Evolutionary conservation across 2,329 filamentous ascomycete species (phyloP), one percentile per base, ranked within the genome.

Genomic region (Trichophyton equinum): DNA sequence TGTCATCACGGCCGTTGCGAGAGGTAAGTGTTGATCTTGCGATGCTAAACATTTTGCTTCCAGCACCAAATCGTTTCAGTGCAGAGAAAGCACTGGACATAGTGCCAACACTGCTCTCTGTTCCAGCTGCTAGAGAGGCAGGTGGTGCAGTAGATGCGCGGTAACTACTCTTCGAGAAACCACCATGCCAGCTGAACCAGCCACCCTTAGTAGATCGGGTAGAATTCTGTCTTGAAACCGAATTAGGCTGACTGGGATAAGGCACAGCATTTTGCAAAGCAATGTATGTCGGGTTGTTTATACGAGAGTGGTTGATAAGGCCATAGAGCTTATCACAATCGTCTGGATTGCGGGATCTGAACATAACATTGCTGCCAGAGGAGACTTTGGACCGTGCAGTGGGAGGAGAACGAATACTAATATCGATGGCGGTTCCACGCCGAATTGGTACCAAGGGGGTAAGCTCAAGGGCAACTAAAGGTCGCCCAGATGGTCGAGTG

Each of bases 231-330:
- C 76, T 77, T 59, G 81, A 80, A 69, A 83, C 68, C 27, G 69
- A 66, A 6, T 64, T 81, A 75, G 44, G 82, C 75, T 65, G 84
- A 76, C 81, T 68, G 62, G 72, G 79, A 79, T 89, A 77, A 7
- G 40, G 40, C 15, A 44, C 40, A 80, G 95, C 76, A 77, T 88
- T 80, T 79, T 89, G 82, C 78, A 91, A 66, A 73, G 86, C 71
- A 78, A 88, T 91, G 75, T 92, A 96, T 60, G 91, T 92, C 59
- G 90, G 87, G 71, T 97, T 96, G 75, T 96, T 89, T 71, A 96
- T 88, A 56, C 94, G 87, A 20, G 91, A 86, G 63, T 88, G 82
- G 73, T 97, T 95, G 64, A 97, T 91, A 49, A 92, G 83, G 68
- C 82, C 82, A 74, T 96, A 99, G 3, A 99, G 79, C 40, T 82